Base-by-base conservation (phyloP, 2,329 filamentous ascomycete species). In the Phoma sp. region DNA sequence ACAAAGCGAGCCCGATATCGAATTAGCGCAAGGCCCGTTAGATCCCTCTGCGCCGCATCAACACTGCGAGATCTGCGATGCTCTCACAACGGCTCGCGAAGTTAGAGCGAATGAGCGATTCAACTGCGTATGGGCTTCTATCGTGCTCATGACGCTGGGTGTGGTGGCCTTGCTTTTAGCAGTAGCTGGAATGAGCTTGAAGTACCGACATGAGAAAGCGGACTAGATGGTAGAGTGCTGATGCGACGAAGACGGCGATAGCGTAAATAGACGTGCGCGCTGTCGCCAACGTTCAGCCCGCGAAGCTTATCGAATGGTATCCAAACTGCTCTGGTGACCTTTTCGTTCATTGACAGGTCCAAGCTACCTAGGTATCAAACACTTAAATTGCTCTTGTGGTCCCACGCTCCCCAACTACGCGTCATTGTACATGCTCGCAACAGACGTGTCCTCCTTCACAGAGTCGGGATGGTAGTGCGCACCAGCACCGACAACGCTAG, bases 401-500 rank as follows among this genome's bases (percentile, higher is more conserved):
- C 18, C n/a, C 30, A 25, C 24, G 18, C 10, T 30, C 22, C 29
- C 44, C 38, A 59, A 40, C 52, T 52, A 29, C 18, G 57, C 55
- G 33, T 57, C 60, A 14, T 49, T 48, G 45, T 65, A 64, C 62
- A 63, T 62, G 18, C 32, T 53, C 18, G 55, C 50, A 10, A 64
- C 59, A 10, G 45, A 57, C 22, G 53, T 58, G 35, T 63, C 62
- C 7, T 52, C 49, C 52, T 50, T 57, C 23, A 56, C 9, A 27
- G 61, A 58, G 7, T 65, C 66, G 22, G 66, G 62, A 54, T 66
- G 59, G 30, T 62, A 61, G 48, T 69, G 65, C 27, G 59, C 59
- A 7, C 47, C 47, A 8, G 55, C 46, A 0, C 79, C 77, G 60
- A 75, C 79, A 7, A 82, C 77, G 62, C 75, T 80, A 4, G 82